These are phyloP conservation scores for Pharnaceum exiguum DNA, from an alignment of 148 eudicot genomes.

Conservation along the genomic window DNA sequence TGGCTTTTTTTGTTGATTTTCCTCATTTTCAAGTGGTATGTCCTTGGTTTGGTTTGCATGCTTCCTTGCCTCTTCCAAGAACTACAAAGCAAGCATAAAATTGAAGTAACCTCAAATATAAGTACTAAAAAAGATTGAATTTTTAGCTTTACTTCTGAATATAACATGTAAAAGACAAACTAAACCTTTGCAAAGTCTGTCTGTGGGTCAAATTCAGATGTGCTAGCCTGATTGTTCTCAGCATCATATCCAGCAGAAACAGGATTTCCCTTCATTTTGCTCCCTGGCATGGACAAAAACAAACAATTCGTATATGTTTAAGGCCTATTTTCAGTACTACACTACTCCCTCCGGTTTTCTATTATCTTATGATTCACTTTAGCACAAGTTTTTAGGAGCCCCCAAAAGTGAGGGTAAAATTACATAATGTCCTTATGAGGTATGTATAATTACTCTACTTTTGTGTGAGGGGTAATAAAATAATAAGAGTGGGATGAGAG, in stretches of 20 bases:
- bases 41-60: constrained; percentile 2
- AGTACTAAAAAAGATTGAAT: no score
- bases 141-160: no score
- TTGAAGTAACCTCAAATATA: background rate
- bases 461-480: no score
- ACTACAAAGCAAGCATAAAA: constrained; percentile 10
- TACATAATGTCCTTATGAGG: no score
- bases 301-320: background rate
- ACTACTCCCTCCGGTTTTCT: no score
- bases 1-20: background rate
- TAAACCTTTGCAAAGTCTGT: constrained; percentile 17
- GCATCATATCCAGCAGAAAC: constrained; percentile 18
- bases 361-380: no score
- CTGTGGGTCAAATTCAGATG: constrained; percentile 10
- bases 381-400: no score
- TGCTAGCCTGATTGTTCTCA: background rate
- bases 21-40: background rate
- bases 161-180: no score
- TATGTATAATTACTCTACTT: no score
- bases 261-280: constrained; percentile 16
- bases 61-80: constrained; percentile 28
- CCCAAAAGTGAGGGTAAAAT: no score
- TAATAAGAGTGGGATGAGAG: no score
- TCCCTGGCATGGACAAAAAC: background rate
- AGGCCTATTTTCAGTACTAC: no score